Evolutionary conservation across 2,329 filamentous ascomycete species (phyloP).

Genomic region (Ophiosphaerella narmari): DNA sequence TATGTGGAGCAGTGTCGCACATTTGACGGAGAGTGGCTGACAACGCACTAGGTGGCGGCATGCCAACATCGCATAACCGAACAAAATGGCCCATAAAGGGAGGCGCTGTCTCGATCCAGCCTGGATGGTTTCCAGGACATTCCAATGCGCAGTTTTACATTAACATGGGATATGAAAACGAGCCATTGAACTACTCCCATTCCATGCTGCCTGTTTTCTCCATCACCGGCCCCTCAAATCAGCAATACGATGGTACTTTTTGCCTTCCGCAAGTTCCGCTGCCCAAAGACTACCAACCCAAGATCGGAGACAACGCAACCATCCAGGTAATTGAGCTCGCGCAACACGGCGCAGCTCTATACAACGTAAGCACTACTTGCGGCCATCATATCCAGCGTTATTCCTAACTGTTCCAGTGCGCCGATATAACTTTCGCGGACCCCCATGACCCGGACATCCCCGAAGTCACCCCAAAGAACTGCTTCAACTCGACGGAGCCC

Average conservation of each 20-base stretch:
- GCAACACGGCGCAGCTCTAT: slow-evolving; percentile 80
- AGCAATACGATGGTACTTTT: slow-evolving; percentile 84
- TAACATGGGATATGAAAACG: slow-evolving; percentile 84
- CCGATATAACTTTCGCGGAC: slow-evolving; percentile 90
- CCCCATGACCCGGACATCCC: slow-evolving; percentile 67
- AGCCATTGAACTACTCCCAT: slow-evolving; percentile 85
- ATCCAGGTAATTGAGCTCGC: slow-evolving; percentile 87
- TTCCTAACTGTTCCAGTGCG: slow-evolving; percentile 66
- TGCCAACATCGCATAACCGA: slow-evolving; percentile 75
- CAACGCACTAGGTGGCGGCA: slow-evolving; percentile 73
- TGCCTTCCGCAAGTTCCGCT: slow-evolving; percentile 89
- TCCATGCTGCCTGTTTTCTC: slow-evolving; percentile 81
- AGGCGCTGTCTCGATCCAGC: slow-evolving; percentile 87
- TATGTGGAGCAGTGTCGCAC: slow-evolving; percentile 55
- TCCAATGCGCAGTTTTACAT: slow-evolving; percentile 81
- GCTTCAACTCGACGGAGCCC: slow-evolving; percentile 74
- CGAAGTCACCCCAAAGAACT: slow-evolving; percentile 79
- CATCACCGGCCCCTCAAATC: slow-evolving; percentile 78
- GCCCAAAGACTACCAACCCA: slow-evolving; percentile 71
- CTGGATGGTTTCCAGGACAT: slow-evolving; percentile 95
- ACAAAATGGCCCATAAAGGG: slow-evolving; percentile 90
- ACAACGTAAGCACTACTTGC: slow-evolving; percentile 63
- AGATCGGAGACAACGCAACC: slow-evolving; percentile 84
- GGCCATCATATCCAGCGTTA: background rate
- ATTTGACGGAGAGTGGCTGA: slow-evolving; percentile 9